Evolutionary conservation across 768 basidiomycete genomes (phyloP), one percentile per base, ranked within the genome.

Genomic region (Kwoniella shandongensis): DNA sequence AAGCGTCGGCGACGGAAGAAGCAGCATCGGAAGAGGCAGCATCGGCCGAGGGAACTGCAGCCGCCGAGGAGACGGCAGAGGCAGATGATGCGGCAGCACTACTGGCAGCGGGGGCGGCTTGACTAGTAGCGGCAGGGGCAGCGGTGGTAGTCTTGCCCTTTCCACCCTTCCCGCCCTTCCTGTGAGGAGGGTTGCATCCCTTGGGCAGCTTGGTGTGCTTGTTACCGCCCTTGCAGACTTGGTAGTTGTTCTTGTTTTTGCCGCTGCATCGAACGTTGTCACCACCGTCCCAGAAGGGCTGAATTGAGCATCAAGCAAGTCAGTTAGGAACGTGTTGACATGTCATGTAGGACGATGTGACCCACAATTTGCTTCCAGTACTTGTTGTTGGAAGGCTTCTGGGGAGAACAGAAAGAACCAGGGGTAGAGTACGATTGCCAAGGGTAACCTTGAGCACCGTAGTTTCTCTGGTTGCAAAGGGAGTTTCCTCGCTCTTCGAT

Each of bases 171-270:
- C 26, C 27, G 23, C 51, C 45, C 46, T 42, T 25, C 15, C 48
- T 51, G 59, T 65, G 59, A 23, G 65, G 65, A 15, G 65, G 65
- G 53, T 62, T 62, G 27, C 65, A 66, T 5, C 41, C 44, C 32
- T 41, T 41, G 10, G 65, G 65, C 29, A 66, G 61, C n/a, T 26
- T 41, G 22, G 48, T 50, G 41, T 48, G 30, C 23, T 32, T 55
- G 65, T 65, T 65, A 38, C 61, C 65, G 29, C 57, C 54, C 47
- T 49, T 59, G 50, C 65, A 66, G 51, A 66, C 53, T 42, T 62
- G 62, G 44, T 57, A 54, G 29, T 35, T 35, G 26, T 32, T 42
- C 30, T 40, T 39, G 44, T 18, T 13, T 12, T 36, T 51, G 20
- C 44, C 36, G 27, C 48, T 51, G 51, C 57, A 59, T 46, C 38